Evolutionary conservation across 345 rosid genomes (phyloP).

Genomic region (Theobroma cacao): DNA sequence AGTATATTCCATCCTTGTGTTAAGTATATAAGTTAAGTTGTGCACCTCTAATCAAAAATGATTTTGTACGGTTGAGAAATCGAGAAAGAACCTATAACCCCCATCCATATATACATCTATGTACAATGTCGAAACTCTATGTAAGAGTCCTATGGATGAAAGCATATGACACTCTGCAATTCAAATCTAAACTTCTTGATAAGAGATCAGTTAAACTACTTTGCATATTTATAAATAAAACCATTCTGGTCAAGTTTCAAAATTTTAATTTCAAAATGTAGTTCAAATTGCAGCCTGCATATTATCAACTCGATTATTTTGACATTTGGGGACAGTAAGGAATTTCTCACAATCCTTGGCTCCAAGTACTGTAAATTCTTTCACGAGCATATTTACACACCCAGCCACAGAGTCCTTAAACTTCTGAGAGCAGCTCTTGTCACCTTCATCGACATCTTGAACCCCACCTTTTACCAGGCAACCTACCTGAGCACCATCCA

Average conservation of each 20-base stretch:
- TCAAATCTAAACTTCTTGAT: slow-evolving; percentile 11
- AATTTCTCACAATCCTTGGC: slow-evolving; percentile 38
- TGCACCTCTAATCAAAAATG: background rate
- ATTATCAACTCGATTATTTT: background rate
- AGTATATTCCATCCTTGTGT: background rate
- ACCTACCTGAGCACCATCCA: slow-evolving; percentile 71
- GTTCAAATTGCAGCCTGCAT: slow-evolving; percentile 10
- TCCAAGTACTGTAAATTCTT: slow-evolving; percentile 52
- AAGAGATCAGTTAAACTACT: slow-evolving; percentile 6
- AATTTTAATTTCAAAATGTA: slow-evolving; percentile 14
- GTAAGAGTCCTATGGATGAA: slow-evolving; percentile 8
- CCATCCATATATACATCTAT: slow-evolving; percentile 14
- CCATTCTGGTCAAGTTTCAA: slow-evolving; percentile 9
- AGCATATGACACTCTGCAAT: slow-evolving; percentile 1
- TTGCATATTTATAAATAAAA: slow-evolving; percentile 1
- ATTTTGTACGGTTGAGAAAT: background rate
- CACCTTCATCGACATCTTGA: slow-evolving; percentile 47
- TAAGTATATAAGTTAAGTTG: background rate
- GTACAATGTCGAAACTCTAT: slow-evolving; percentile 12
- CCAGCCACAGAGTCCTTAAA: slow-evolving; percentile 43
- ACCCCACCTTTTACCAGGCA: slow-evolving; percentile 52
- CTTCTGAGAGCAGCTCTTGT: slow-evolving; percentile 33
- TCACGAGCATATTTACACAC: slow-evolving; percentile 37
- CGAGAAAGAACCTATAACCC: background rate
- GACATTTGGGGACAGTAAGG: slow-evolving; percentile 4